phyloP scores from a whole-genome alignment of 2,329 filamentous ascomycete genomes.

The Botrytis cinerea region DNA sequence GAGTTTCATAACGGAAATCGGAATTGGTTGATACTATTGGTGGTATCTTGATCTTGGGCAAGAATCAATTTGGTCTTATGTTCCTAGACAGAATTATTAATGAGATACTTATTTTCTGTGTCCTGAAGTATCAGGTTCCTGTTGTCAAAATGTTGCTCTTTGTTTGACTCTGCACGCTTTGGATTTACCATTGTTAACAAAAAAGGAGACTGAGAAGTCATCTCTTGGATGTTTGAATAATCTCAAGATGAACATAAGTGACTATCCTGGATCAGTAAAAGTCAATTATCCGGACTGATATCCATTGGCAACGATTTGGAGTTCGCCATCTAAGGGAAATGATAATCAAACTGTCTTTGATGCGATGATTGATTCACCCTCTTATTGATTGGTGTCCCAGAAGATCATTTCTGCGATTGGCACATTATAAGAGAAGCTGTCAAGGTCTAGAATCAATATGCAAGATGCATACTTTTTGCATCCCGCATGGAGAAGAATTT shows the following conservation, averaged over 20 bases:
- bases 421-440: not conserved
- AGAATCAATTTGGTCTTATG: not conserved
- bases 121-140: conserved; percentile 19
- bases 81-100: conserved; percentile 2
- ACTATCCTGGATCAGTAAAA: not conserved
- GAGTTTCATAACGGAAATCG: not conserved
- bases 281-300: too few relatives aligned
- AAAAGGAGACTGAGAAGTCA: not conserved
- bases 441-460: conserved; percentile 3
- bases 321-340: not conserved
- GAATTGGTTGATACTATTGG: not conserved
- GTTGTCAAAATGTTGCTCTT: not conserved
- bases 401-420: not conserved
- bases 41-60: conserved; percentile 2
- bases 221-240: not conserved
- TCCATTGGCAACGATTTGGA: not conserved
- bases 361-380: not conserved
- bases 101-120: not conserved
- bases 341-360: not conserved
- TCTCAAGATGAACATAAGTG: not conserved
- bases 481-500: not conserved
- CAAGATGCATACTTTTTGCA: not conserved
- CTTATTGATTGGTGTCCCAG: not conserved
- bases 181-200: not conserved
- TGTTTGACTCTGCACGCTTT: not conserved